Base-by-base conservation (phyloP, 2,329 filamentous ascomycete genomes). In the Fusarium falciforme region DNA sequence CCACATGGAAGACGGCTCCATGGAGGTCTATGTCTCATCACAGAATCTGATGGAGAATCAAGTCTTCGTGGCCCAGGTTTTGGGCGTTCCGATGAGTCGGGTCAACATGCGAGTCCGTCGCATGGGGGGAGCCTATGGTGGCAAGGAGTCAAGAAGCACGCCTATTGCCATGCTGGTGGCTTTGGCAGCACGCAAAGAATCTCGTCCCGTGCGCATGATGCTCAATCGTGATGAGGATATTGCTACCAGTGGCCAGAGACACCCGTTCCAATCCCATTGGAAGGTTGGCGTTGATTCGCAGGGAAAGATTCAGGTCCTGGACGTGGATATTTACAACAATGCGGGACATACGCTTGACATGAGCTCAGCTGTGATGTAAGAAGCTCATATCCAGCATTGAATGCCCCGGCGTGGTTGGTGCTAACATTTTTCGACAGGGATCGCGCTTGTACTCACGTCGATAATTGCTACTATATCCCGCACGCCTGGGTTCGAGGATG, bases 141-240 rank as follows among this genome's bases (percentile, higher is more conserved):
- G 95, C 61, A 98, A 98, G 79, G 95, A 97, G 82, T 94, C 93
- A 0, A 88, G 95, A 67, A 94, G 93, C 1, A 87, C 97, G 44
- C 94, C 95, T 72, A 87, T 97, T 29, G 92, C 93, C 74, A 91
- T 91, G 22, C 94, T 97, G 54, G 91, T 93, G 72, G 94, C 95
- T 1, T 85, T 93, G 42, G 94, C 94, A 6, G 95, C 95, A 2
- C 91, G 94, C 76, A 97, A 96, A 82, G 89, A 88, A 2, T 90
- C 89, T 61, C 88, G 92, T 42, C 94, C 94, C 2, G 94, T 97
- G 14, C 88, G 95, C 44, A 96, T 93, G 80, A 97, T 97, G 95
- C 88, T 98, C 47, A 97, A 95, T 69, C 90, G 95, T 58, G 95
- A 97, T 76, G 95, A 97, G 80, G 95, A 98, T 80, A 97, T 98